Evolutionary conservation across 345 rosid species (phyloP), one percentile per base, ranked within the genome.

Genomic region (Litchi chinensis): DNA sequence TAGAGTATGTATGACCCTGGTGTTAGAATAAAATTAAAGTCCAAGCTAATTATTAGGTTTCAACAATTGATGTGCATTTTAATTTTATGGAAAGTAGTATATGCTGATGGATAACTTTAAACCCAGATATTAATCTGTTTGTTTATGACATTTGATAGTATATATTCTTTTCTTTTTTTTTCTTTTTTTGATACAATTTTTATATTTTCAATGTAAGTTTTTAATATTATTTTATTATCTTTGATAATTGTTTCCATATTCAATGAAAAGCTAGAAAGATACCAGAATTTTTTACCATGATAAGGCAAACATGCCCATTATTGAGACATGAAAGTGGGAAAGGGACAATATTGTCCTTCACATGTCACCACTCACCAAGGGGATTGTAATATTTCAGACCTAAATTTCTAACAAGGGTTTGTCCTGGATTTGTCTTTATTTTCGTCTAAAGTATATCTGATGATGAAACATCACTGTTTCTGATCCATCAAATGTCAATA

Each of bases 261-360:
- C 37, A 32, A 32, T 32, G 37, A 32, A 32, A 32, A 32, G 37
- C 37, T 32, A 32, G 28, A 32, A 43, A 24, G 69, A 63, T 41
- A 46, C 59, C 77, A 24, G 57, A 68, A 15, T 74, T 63, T 62
- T 24, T 74, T 63, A 63, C 69, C 59, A 41, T 74, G 54, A 15
- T 22, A 11, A 50, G 21, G 26, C 50, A 41, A 41, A 41, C 8
- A 5, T 41, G 12, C 12, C 16, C 8, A 41, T 18, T 32, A 71
- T 71, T 71, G 4, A 26, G 60, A 37, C 19, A 37, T 4, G 5
- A 28, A 39, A 67, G 50, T 40, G 1, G 9, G 39, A 4, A 2
- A n/a, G 8, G 9, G 54, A 57, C 44, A 10, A 5, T 28, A 52
- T 6, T 18, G 44, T 19, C n/a, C 48, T 54, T 65, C 62, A 63